Evolutionary conservation across 2,329 filamentous ascomycete genomes (phyloP), one percentile per base, ranked within the genome.

Genomic region (Aspergillus versicolor): DNA sequence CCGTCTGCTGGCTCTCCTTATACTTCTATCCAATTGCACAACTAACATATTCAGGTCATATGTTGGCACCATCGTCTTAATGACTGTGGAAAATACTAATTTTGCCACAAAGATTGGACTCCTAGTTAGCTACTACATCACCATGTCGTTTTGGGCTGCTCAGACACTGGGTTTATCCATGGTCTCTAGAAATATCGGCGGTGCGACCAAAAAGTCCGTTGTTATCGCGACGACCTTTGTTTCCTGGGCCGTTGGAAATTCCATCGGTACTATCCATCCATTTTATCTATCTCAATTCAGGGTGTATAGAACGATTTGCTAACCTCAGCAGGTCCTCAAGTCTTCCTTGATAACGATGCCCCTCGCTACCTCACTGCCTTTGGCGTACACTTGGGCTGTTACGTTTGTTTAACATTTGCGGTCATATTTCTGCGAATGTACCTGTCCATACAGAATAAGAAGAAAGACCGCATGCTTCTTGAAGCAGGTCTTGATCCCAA

Each of bases 61-160:
- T 66, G 69, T 88, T 45, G 88, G 88, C 52, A 91, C 88, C 1
- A 86, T 89, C 52, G 81, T 90, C 40, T 82, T 91, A 54, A 88
- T 91, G 82, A 87, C 84, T 0, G 81, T 91, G 7, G 72, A 82
- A 22, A 86, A 87, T 62, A 77, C 79, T 5, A 82, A 77, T 43
- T 77, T 79, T 34, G 72, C 81, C 7, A 85, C 84, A 34, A 82
- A 88, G 71, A 80, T 87, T 24, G 88, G 88, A 5, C 79, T 92
- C 0, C 75, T 91, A 13, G 83, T 91, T 65, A 83, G 81, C 66
- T 92, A 91, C 78, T 92, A 91, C 75, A 87, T 91, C 60, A 87
- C 85, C 0, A 80, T 91, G 19, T 90, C 86, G 5, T 92, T 92
- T 81, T 91, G 88, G 88, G 86, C 88, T 0, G 88, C 87, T 0